Conservation (phyloP, 2,329 filamentous ascomycete species). For the Meredithiella fracta region DNA sequence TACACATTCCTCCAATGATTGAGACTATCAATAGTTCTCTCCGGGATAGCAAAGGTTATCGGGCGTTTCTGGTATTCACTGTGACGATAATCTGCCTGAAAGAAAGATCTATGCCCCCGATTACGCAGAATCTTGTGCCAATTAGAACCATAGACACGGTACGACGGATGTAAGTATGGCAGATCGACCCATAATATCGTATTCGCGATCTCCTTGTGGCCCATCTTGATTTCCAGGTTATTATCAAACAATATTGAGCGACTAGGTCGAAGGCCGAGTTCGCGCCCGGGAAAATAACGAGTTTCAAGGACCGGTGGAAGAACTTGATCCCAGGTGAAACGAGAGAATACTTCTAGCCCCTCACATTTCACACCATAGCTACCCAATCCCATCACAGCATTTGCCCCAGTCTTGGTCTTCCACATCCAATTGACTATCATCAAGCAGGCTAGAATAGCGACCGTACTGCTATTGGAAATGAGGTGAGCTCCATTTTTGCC, state of each 20-base stretch:
- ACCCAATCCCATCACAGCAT: not conserved
- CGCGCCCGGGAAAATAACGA: slow-evolving; percentile 2
- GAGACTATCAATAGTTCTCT: not conserved
- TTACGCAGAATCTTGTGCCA: slow-evolving; percentile 10
- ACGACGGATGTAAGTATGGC: slow-evolving; percentile 6
- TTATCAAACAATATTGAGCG: not conserved
- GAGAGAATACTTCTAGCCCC: slow-evolving; percentile 6
- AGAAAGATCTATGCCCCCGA: slow-evolving; percentile 4
- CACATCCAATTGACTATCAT: slow-evolving; percentile 7
- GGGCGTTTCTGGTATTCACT: not conserved
- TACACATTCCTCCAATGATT: not conserved
- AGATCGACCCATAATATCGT: not conserved
- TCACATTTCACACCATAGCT: not conserved
- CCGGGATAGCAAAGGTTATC: slow-evolving; percentile 8
- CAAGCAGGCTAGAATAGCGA: slow-evolving; percentile 1
- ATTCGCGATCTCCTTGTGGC: not conserved
- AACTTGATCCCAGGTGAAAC: slow-evolving; percentile 11
- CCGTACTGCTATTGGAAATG: not conserved
- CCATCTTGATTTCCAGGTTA: not conserved
- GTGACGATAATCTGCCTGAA: slow-evolving; percentile 1
- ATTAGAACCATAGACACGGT: slow-evolving; percentile 1
- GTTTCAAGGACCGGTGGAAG: not conserved
- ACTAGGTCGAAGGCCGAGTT: slow-evolving; percentile 1
- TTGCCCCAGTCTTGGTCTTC: not conserved
- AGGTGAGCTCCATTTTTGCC: not conserved